Evolutionary conservation across 2,329 filamentous ascomycete genomes (phyloP).

Genomic region (Colletotrichum orchidophilum): DNA sequence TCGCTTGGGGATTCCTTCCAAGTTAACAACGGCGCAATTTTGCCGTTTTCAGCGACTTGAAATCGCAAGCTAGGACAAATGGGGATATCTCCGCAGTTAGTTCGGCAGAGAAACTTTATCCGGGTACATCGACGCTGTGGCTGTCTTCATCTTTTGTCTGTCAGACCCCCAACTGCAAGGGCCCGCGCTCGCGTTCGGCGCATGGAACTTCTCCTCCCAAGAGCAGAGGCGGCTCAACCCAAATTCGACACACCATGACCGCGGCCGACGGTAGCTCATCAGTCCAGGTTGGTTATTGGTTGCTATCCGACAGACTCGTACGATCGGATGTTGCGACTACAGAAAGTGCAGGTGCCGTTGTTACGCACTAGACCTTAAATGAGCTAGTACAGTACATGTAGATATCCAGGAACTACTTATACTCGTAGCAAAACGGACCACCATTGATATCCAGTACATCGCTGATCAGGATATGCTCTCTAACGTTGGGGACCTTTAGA

Average conservation of each 20-base stretch:
- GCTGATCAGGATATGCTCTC: not conserved
- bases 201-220: not conserved
- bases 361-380: not conserved
- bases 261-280: not conserved
- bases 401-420: not conserved
- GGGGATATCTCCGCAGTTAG: not conserved
- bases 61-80: not conserved
- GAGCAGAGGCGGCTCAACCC: not conserved
- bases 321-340: not conserved
- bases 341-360: not conserved
- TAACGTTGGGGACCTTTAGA: not conserved
- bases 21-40: not conserved
- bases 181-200: not conserved
- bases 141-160: not conserved
- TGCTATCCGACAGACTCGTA: not conserved
- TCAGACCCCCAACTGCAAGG: not conserved
- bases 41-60: slow-evolving; percentile 3
- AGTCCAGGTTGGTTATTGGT: not conserved
- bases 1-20: not conserved
- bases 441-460: not conserved
- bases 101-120: not conserved
- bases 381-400: not conserved
- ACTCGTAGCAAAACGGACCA: not conserved
- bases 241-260: not conserved
- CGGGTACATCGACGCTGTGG: not conserved